These are phyloP conservation scores for Cutaneotrichosporon cutaneum DNA, from an alignment of 1,284 basidiomycete species.

Conservation along the genomic window DNA sequence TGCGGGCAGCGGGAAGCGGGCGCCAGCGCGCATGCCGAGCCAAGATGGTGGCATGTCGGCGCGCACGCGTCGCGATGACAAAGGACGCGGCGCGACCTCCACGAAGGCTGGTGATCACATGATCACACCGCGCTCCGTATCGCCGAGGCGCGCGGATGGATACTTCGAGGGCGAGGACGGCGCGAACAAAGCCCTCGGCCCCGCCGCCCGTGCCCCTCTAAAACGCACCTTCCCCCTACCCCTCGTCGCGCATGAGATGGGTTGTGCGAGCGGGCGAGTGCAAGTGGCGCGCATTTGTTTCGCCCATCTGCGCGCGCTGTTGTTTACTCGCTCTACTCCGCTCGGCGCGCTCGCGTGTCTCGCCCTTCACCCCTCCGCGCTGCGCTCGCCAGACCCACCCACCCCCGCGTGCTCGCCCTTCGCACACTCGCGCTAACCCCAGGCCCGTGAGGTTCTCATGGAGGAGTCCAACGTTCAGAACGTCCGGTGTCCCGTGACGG, in stretches of 20 bases:
- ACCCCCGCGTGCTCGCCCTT: neutral
- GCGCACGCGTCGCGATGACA: neutral
- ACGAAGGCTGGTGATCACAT: too few species aligned
- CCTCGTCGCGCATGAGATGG: neutral
- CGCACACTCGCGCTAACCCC: slow-evolving; percentile 19
- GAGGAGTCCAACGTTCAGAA: slow-evolving; percentile 98
- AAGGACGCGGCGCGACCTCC: too few species aligned
- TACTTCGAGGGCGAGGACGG: slow-evolving; percentile 1
- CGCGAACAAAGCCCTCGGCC: neutral
- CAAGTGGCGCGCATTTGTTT: neutral
- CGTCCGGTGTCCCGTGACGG: slow-evolving; percentile 94
- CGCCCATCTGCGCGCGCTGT: neutral
- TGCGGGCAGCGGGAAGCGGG: neutral
- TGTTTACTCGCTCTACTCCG: neutral
- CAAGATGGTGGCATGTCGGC: neutral
- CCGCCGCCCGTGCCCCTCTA: neutral
- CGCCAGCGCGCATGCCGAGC: neutral
- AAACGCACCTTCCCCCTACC: neutral
- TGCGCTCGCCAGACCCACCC: neutral
- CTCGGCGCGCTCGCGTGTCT: neutral
- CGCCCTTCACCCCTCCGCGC: neutral
- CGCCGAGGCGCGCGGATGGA: too few species aligned
- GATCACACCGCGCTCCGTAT: neutral
- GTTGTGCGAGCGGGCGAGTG: neutral
- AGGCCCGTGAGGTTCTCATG: slow-evolving; percentile 97